Evolutionary conservation across 2,329 filamentous ascomycete genomes (phyloP).

Genomic region (Xenoacremonium recifei): DNA sequence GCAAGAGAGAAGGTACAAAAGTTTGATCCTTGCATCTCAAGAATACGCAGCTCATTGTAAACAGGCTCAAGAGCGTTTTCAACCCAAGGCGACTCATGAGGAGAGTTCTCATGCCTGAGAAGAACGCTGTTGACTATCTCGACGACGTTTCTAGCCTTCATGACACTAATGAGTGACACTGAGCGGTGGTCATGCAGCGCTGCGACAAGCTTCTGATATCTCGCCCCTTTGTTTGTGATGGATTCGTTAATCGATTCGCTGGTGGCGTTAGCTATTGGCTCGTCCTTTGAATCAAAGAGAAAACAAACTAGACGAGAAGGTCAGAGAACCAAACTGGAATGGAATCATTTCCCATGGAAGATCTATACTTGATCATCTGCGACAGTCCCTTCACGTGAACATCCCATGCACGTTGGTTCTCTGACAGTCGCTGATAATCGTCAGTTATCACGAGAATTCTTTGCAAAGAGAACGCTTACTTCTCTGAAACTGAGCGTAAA

Average conservation of each 20-base stretch:
- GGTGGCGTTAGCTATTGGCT: accelerated
- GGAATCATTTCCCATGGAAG: background rate
- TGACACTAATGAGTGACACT: conserved; percentile 1
- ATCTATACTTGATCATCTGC: conserved; percentile 12
- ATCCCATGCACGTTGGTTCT: conserved; percentile 8
- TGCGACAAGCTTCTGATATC: conserved; percentile 13
- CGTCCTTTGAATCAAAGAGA: background rate
- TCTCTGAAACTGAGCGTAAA: conserved; percentile 18
- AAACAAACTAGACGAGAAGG: conserved; percentile 9
- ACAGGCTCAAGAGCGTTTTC: conserved; percentile 4
- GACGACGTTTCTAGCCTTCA: conserved; percentile 1
- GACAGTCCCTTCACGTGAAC: conserved; percentile 15
- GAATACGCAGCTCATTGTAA: conserved; percentile 8
- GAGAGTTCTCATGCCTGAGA: background rate
- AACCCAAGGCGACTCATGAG: background rate
- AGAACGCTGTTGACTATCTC: conserved; percentile 1
- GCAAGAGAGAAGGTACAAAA: too few relatives aligned
- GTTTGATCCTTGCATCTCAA: too few relatives aligned
- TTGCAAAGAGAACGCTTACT: background rate
- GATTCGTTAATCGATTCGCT: conserved; percentile 15
- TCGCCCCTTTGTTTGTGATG: background rate
- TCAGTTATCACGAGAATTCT: background rate
- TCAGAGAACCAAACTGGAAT: conserved; percentile 14
- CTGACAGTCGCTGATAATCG: conserved; percentile 12
- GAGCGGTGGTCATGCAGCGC: conserved; percentile 7